Evolutionary conservation across 345 rosid species (phyloP).

Genomic region (Raphanus raphanistrum): DNA sequence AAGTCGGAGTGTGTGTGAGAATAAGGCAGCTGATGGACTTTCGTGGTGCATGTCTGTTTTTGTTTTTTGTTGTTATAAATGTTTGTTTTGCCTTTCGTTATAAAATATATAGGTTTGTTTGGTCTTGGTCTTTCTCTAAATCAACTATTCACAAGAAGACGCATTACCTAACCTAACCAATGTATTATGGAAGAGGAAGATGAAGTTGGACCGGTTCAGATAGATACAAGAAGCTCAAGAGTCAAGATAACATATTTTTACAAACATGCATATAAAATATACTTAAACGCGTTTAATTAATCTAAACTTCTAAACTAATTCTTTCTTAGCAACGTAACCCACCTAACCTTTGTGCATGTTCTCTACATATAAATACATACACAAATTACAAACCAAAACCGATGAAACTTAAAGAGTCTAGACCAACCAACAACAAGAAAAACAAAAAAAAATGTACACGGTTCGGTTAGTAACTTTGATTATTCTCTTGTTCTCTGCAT

Average conservation of each 20-base stretch:
- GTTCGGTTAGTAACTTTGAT: constrained; percentile 9
- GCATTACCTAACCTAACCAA: not conserved
- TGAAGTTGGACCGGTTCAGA: not conserved
- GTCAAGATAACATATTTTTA: not conserved
- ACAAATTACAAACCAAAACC: not conserved
- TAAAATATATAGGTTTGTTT: not conserved
- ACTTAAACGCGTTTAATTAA: not conserved
- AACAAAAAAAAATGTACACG: not conserved
- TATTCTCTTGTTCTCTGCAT: constrained; percentile 1
- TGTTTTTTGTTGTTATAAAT: too few species aligned
- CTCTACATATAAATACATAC: not conserved
- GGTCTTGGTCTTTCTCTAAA: not conserved
- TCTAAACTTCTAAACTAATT: not conserved
- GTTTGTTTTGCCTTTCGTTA: not conserved
- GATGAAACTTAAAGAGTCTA: not conserved
- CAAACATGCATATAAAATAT: not conserved
- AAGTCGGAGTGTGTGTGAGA: too few species aligned
- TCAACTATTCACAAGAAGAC: not conserved
- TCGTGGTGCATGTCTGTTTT: too few species aligned
- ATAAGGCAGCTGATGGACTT: too few species aligned
- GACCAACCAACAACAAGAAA: not conserved
- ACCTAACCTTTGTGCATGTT: not conserved
- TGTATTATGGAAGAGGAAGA: not conserved
- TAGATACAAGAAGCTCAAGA: not conserved
- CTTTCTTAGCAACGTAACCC: not conserved